Base-by-base conservation (phyloP, 2,329 filamentous ascomycete genomes). In the Aspergillus oerlinghausenensis region DNA sequence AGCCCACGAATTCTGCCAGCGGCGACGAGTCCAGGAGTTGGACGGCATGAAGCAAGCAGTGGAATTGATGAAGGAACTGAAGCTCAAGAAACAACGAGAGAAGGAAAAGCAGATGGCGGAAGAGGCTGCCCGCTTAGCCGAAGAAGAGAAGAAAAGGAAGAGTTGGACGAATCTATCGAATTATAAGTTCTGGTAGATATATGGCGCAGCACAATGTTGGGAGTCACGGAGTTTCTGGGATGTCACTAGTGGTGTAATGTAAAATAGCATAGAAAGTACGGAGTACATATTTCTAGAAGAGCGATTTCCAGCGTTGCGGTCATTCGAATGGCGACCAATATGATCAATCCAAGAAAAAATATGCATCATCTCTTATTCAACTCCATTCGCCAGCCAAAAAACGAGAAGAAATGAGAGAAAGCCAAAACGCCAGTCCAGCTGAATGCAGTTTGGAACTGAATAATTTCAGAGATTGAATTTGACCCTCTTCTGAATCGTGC, bases 1-100 rank as follows among this genome's bases (percentile, higher is more conserved):
- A 29, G 87, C 88, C 51, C 94, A 92, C 75, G 90, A 97, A 75
- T 91, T 88, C 68, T 97, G 93, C 76, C 86, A 92, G 68, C 87
- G 86, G 63, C 82, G 84, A 60, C 82, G 92, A 57, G 80, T 84
- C 50, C 81, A 88, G 59, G 93, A 97, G 75, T 84, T 87, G 65
- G 84, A 87, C 60, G 88, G 90, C 60, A 93, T 99, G 86, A 88
- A 89, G 72, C 81, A 91, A 62, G 89, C 89, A 3, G 88, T 96
- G 55, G 90, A 96, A 70, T 84, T 94, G 57, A 88, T 93, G 73
- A 86, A 88, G 68, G 80, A 84, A 65, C 86, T 92, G 73, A 86
- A 89, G 67, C 79, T 81, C 4, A 85, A 89, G 72, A 83, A 86
- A 69, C 81, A 86, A 64, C 73, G 71, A 57, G 75, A 78, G 48